Evolutionary conservation across 1,284 basidiomycete species (phyloP).

Genomic region (Porodaedalea pini): DNA sequence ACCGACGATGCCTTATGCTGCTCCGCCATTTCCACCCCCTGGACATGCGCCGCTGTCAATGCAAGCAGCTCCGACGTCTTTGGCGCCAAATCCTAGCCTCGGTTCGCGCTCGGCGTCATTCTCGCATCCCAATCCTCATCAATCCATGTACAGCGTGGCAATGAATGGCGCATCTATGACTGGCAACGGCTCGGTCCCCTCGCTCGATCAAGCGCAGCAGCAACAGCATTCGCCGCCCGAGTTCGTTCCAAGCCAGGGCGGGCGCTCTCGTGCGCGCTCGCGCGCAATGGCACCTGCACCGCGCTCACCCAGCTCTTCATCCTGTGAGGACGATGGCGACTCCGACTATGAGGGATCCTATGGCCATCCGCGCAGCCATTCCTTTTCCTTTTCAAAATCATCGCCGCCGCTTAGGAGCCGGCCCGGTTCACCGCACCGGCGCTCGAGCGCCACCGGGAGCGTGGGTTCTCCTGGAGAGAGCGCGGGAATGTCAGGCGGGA

Average conservation of each 20-base stretch:
- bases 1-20: not conserved
- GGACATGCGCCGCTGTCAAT: constrained; percentile 7
- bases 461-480: constrained; percentile 11
- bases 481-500: constrained; percentile 34
- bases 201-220: not conserved
- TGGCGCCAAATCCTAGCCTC: constrained; percentile 1
- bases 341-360: constrained; percentile 31
- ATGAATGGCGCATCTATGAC: not conserved
- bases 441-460: not conserved
- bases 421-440: constrained; percentile 15
- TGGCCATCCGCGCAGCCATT: constrained; percentile 29
- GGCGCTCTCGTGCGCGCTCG: constrained; percentile 36
- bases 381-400: constrained; percentile 23
- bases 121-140: constrained; percentile 7
- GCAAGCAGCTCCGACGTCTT: not conserved
- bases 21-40: constrained; percentile 2
- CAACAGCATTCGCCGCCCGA: constrained; percentile 13
- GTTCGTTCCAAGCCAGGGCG: constrained; percentile 14
- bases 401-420: constrained; percentile 24
- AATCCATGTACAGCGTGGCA: not conserved
- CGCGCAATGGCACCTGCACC: constrained; percentile 23
- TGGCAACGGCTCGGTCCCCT: not conserved
- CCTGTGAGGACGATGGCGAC: constrained; percentile 43
- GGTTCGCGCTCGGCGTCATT: constrained; percentile 19
- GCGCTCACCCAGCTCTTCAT: constrained; percentile 27